Conservation (phyloP, 2,329 filamentous ascomycete species). For the Gnomoniopsis sp. region DNA sequence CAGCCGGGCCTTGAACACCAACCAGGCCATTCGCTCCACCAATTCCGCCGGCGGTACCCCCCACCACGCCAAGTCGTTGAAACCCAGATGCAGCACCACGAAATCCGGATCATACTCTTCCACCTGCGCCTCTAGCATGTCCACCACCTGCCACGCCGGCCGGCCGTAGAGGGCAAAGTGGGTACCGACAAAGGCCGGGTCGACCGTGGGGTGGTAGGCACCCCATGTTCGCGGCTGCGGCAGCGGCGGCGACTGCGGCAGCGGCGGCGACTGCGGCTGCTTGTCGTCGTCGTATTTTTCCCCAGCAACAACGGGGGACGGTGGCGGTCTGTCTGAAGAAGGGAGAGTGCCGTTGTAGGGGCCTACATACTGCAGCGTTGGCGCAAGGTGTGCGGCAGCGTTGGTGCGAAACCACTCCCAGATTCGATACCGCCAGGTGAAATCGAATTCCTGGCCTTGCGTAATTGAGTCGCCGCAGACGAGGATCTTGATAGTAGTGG, state of each 20-base stretch:
- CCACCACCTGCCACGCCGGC: slow-evolving; percentile 29
- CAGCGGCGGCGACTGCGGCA: too few relatives aligned
- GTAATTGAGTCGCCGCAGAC: slow-evolving; percentile 37
- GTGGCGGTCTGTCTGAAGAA: too few relatives aligned
- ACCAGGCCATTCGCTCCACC: slow-evolving; percentile 21
- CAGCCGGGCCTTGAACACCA: slow-evolving; percentile 29
- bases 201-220: slow-evolving; percentile 8
- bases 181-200: slow-evolving; percentile 21
- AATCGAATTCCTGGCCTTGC: slow-evolving; percentile 36
- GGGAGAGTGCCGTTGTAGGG: slow-evolving; percentile 34
- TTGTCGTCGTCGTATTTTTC: slow-evolving; percentile 4
- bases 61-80: slow-evolving; percentile 32
- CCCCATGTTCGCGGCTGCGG: too few relatives aligned
- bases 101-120: slow-evolving; percentile 28
- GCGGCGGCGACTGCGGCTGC: too few relatives aligned
- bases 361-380: slow-evolving; percentile 28
- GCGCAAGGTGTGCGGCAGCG: not conserved
- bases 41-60: slow-evolving; percentile 19
- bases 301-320: not conserved
- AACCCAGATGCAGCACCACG: slow-evolving; percentile 31
- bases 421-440: slow-evolving; percentile 39
- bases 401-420: slow-evolving; percentile 35
- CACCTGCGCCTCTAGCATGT: slow-evolving; percentile 26
- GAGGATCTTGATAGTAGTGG: slow-evolving; percentile 30
- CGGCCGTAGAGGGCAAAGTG: slow-evolving; percentile 34